Evolutionary conservation across 176 grass and related monocot genomes (phyloP).

Genomic region (Musa troglodytarum): DNA sequence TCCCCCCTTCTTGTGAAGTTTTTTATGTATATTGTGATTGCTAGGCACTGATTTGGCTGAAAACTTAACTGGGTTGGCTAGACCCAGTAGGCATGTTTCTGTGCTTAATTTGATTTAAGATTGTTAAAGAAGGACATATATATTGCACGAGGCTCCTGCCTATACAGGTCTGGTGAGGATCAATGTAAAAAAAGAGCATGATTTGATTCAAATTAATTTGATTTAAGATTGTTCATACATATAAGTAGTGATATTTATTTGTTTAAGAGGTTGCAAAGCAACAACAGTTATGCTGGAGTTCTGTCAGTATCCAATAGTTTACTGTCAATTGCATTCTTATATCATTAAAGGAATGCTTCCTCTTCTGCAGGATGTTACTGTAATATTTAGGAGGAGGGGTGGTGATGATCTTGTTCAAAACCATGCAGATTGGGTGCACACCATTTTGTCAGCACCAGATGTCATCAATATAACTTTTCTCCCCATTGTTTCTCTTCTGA

Average conservation of each 20-base stretch:
- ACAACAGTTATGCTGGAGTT: neutral
- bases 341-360: conserved; percentile 2
- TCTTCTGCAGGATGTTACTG: conserved; percentile 73
- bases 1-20: neutral
- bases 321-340: neutral
- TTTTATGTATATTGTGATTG: neutral
- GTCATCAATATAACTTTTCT: conserved; percentile 95
- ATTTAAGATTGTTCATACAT: too few relatives aligned
- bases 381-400: conserved; percentile 98
- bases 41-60: neutral
- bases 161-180: too few relatives aligned
- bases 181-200: too few relatives aligned
- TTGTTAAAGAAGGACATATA: too few relatives aligned
- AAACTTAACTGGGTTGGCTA: neutral
- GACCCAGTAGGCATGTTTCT: neutral
- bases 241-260: too few relatives aligned
- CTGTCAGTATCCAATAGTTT: neutral
- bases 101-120: too few relatives aligned
- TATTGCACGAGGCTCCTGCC: too few relatives aligned
- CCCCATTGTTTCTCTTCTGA: conserved; percentile 77
- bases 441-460: conserved; percentile 72
- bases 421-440: conserved; percentile 68
- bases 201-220: too few relatives aligned
- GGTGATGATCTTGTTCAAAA: conserved; percentile 93
- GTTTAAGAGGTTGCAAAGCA: neutral